Percentiles rank a stretch among this genome's conserved stretches.
Evolutionary conservation across 2,329 filamentous ascomycete genomes (phyloP).

Genomic region (Ceratocystis diversiconidia): DNA sequence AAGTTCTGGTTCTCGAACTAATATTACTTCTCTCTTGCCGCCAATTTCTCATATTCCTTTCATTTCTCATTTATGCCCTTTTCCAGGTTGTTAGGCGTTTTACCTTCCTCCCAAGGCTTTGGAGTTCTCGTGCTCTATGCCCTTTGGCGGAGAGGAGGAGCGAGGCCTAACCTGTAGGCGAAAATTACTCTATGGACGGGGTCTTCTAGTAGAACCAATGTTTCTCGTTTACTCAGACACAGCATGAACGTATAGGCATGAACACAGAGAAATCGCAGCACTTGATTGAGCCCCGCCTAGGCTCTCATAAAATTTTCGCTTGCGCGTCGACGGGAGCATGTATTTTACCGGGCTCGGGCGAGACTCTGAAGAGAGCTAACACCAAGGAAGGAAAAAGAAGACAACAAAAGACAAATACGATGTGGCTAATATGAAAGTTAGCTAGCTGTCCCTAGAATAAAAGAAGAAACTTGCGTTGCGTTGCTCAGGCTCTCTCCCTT

Average conservation of each 20-base stretch:
- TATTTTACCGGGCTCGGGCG: not conserved
- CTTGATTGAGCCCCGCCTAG: not conserved
- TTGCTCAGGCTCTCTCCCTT: not conserved
- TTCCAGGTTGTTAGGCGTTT: not conserved
- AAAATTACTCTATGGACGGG: not conserved
- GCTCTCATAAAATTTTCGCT: not conserved
- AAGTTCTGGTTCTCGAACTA: not conserved
- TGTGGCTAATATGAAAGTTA: not conserved
- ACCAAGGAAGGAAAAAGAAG: not conserved
- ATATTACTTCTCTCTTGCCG: not conserved
- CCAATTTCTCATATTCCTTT: not conserved
- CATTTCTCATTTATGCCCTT: not conserved
- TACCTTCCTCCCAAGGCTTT: not conserved
- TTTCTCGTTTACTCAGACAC: conserved; percentile 7
- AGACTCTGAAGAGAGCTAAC: not conserved
- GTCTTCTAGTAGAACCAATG: not conserved
- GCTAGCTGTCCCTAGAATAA: not conserved
- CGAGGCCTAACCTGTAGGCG: not conserved
- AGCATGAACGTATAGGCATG: not conserved
- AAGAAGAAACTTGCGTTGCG: not conserved
- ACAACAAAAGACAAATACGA: not conserved
- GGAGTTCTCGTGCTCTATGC: not conserved
- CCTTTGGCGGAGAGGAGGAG: not conserved
- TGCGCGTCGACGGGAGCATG: not conserved
- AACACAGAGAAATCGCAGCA: not conserved